A percentile compares a stretch with the other conserved stretches of the same genome.
Evolutionary conservation across 176 grass and related monocot genomes (phyloP).

Genomic region (Rhynchospora pubera): DNA sequence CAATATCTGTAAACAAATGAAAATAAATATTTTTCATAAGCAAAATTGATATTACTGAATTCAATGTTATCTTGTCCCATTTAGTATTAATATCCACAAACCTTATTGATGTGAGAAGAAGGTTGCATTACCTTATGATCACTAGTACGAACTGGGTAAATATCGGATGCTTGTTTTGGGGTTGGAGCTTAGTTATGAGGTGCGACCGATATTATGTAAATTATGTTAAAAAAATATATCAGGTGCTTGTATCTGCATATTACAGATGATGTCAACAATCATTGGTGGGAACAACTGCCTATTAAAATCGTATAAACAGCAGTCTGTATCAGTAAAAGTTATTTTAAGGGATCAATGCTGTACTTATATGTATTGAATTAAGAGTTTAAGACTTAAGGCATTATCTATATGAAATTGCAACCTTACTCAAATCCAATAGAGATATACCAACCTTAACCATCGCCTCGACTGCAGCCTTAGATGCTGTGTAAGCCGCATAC

Average conservation of each 20-base stretch:
- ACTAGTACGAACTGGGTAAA: neutral
- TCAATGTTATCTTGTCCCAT: neutral
- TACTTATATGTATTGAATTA: neutral
- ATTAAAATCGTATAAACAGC: neutral
- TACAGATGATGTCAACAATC: neutral
- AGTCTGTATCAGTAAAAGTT: neutral
- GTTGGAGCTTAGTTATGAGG: too few relatives aligned
- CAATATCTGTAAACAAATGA: neutral
- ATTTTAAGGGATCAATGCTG: neutral
- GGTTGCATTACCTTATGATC: neutral
- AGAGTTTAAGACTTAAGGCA: neutral
- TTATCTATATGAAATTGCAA: neutral
- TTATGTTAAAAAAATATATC: too few relatives aligned
- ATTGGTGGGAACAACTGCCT: neutral
- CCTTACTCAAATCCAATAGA: neutral
- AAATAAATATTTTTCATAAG: neutral
- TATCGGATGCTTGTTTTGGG: neutral
- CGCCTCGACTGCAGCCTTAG: slow-evolving; percentile 61
- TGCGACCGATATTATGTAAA: too few relatives aligned
- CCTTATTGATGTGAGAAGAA: neutral
- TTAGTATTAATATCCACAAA: neutral
- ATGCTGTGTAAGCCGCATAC: slow-evolving; percentile 50
- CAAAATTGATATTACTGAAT: neutral
- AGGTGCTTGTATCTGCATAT: neutral
- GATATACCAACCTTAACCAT: slow-evolving; percentile 45